Evolutionary conservation across 805 yeast species (phyloP), one percentile per base, ranked within the genome.

Genomic region (Wickerhamiella azyma): DNA sequence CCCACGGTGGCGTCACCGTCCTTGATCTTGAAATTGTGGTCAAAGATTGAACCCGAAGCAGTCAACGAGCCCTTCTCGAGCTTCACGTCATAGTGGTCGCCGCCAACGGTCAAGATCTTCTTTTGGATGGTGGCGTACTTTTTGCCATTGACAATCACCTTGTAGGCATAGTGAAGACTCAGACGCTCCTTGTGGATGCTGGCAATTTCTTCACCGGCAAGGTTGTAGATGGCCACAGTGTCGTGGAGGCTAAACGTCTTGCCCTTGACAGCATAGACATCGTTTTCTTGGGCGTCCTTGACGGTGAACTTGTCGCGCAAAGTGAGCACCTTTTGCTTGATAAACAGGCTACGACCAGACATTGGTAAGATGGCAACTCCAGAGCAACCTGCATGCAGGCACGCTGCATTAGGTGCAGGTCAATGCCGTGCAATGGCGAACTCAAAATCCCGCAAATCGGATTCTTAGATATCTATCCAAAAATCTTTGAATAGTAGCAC

Each of bases 21-120:
- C 36, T 42, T 42, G 29, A 42, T 28, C n/a, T 32, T 42, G 30
- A 42, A 42, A 21, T 28, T 42, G 45, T 42, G 45, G 29, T 42
- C 45, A 42, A 42, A 42, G 19, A 42, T 16, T 13, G 45, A 42
- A 28, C 45, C 45, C 9, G 36, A 19, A 13, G 36, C 45, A 4
- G 13, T 35, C 11, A 42, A n/a, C 9, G 45, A 26, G 13, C 35
- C 45, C 35, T 26, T 11, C 16, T 36, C 40, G 3, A 42, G 40
- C 8, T n/a, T 19, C 14, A 42, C 36, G 14, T 26, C 24, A 36
- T 42, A 42, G 40, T 42, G 36, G 19, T 42, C 45, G n/a, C 45
- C 33, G 28, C 39, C 45, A 36, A 42, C 10, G 19, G 35, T 32
- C 30, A 41, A 13, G 26, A 37, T 5, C 40, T 42, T 36, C 36